Evolutionary conservation across 129 eudicot species (phyloP), one percentile per base, ranked within the genome.

Genomic region (Solidago caesia): DNA sequence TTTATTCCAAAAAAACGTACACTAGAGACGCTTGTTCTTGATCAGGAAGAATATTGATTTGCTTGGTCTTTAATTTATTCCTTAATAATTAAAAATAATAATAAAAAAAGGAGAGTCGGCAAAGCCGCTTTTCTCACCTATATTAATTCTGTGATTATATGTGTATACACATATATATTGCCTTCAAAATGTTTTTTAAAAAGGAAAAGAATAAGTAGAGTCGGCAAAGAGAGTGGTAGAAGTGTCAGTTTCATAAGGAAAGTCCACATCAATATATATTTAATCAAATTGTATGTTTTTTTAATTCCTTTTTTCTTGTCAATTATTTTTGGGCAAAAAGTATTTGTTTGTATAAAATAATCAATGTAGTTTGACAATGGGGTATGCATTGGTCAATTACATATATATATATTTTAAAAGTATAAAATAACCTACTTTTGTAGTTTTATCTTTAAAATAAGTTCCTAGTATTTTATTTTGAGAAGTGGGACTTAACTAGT

Each of bases 211-310:
- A 11, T 9, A 33, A 14, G 8, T 16, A 69, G 10, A 79, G 83
- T 79, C 83, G 79, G 83, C 83, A 79, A 57, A 79, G 57, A 56
- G 67, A 33, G 75, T 79, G 79, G 79, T 59, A 73, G 74, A 72
- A 72, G 78, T 72, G 78, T 79, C 83, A 12, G 44, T 41, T 26
- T 66, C 83, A 45, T 46, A 33, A n/a, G 49, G 49, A 51, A 74
- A 67, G 65, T 59, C 78, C 45, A 60, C 60, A 60, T 62, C 56
- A 29, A 56, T 5, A 33, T 33, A 33, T 33, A 33, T 0, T 3
- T 44, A 66, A 74, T 65, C 83, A 16, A 13, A 12, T 16, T 44
- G 70, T 29, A 64, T 53, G 0, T 13, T 21, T 48, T 25, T 33
- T 29, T 27, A 44, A 21, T 74, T 25, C 8, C 8, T 39, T 67